Conservation (phyloP, 352 stramenopile genomes). For the Globisporangium alternatum region DNA sequence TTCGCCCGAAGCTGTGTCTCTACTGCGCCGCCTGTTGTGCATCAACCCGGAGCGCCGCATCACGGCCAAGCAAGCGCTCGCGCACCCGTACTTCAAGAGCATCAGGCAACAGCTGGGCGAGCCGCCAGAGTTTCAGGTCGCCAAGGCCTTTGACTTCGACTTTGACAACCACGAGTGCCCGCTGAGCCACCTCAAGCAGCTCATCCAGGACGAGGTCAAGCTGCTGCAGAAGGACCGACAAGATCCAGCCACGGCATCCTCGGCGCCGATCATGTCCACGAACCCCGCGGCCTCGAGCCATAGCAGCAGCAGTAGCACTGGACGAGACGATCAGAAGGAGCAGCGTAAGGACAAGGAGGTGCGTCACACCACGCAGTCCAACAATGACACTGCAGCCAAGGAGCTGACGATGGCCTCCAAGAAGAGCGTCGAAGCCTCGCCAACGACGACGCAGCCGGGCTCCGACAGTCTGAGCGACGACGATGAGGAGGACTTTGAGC, state of each 20-base stretch:
- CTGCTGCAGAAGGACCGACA: constrained; percentile 54
- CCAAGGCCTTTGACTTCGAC: constrained; percentile 77
- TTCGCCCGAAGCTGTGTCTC: constrained; percentile 61
- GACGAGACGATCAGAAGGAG: background rate
- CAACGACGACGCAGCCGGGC: constrained; percentile 7
- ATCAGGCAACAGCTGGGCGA: constrained; percentile 71
- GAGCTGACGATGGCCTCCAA: background rate
- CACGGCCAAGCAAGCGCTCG: constrained; percentile 85
- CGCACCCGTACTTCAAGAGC: constrained; percentile 89
- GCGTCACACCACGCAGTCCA: background rate
- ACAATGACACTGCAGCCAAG: constrained; percentile 5
- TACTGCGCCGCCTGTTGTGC: constrained; percentile 68
- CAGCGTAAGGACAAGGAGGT: background rate
- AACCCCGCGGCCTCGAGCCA: constrained; percentile 11
- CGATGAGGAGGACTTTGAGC: constrained; percentile 14
- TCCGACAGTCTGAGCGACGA: constrained; percentile 17
- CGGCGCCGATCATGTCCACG: constrained; percentile 12
- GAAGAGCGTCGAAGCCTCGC: constrained; percentile 5
- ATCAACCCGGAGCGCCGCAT: constrained; percentile 91
- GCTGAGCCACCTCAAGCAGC: constrained; percentile 49
- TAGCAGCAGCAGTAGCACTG: background rate
- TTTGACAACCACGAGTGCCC: constrained; percentile 77
- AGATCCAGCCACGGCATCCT: constrained; percentile 1
- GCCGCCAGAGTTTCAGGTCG: constrained; percentile 59
- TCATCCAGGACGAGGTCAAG: constrained; percentile 80